Percentiles rank a stretch among this genome's conserved stretches.
phyloP scores from a whole-genome alignment of 768 basidiomycete species.

The Serendipita sp. region DNA sequence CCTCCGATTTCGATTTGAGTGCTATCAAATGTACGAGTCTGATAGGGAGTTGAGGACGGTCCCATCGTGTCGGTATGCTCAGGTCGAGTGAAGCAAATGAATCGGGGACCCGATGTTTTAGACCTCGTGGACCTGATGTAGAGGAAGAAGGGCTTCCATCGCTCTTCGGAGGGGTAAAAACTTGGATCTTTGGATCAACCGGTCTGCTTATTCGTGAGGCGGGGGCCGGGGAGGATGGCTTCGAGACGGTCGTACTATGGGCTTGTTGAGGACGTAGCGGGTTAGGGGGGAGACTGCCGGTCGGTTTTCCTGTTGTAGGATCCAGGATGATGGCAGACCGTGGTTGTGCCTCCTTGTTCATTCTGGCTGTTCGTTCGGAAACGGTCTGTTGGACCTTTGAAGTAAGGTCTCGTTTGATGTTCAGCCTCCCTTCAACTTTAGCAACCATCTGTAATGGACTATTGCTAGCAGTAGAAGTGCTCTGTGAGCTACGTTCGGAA shows the following conservation, averaged over 20 bases:
- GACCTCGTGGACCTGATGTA: background rate
- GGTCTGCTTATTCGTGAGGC: background rate
- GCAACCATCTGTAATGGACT: background rate
- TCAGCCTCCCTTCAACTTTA: background rate
- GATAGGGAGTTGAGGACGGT: background rate
- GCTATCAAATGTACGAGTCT: background rate
- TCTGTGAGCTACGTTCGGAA: background rate
- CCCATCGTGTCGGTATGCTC: background rate
- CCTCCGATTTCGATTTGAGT: background rate
- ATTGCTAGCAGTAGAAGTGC: background rate
- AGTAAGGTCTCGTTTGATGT: background rate
- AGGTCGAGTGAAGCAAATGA: background rate
- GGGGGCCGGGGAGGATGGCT: background rate
- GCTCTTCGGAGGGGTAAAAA: background rate
- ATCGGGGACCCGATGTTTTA: background rate
- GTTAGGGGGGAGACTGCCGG: background rate
- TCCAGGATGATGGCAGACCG: background rate
- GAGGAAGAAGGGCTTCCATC: background rate
- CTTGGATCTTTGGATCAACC: background rate
- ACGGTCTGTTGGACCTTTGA: background rate
- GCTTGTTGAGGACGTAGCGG: background rate
- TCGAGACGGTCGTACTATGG: background rate
- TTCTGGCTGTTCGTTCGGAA: background rate
- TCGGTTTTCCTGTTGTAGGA: background rate
- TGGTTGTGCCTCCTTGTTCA: conserved; percentile 3